Evolutionary conservation across 257 asterid genomes (phyloP).

Genomic region (Linaria vulgaris): DNA sequence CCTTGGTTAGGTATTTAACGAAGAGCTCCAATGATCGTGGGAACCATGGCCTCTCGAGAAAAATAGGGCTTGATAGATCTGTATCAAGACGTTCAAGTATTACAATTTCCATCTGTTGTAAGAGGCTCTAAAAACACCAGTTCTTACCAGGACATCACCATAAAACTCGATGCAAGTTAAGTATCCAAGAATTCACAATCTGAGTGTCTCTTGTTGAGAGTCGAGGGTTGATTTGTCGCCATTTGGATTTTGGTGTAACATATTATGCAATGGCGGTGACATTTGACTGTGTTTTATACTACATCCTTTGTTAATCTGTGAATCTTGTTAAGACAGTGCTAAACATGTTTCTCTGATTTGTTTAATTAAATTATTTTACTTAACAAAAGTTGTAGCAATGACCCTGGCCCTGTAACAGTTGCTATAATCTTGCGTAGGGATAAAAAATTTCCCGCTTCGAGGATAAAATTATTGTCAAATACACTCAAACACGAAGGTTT

Average conservation of each 20-base stretch:
- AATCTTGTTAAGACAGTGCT: too few relatives aligned
- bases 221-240: not conserved
- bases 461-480: too few relatives aligned
- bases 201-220: not conserved
- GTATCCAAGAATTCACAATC: not conserved
- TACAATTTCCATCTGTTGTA: not conserved
- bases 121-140: not conserved
- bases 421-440: too few relatives aligned
- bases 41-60: not conserved
- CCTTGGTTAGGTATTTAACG: not conserved
- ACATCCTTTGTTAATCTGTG: too few relatives aligned
- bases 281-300: too few relatives aligned
- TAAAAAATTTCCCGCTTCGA: too few relatives aligned
- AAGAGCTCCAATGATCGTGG: not conserved
- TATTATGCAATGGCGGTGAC: not conserved
- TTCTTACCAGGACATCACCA: not conserved
- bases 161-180: too few relatives aligned
- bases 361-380: too few relatives aligned
- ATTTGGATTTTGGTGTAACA: constrained; percentile 8
- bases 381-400: too few relatives aligned
- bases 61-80: not conserved
- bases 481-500: too few relatives aligned
- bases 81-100: not conserved
- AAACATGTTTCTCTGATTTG: too few relatives aligned
- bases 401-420: too few relatives aligned